Evolutionary conservation across 2,329 filamentous ascomycete genomes (phyloP).

Genomic region (Tolypocladium guangdongense): DNA sequence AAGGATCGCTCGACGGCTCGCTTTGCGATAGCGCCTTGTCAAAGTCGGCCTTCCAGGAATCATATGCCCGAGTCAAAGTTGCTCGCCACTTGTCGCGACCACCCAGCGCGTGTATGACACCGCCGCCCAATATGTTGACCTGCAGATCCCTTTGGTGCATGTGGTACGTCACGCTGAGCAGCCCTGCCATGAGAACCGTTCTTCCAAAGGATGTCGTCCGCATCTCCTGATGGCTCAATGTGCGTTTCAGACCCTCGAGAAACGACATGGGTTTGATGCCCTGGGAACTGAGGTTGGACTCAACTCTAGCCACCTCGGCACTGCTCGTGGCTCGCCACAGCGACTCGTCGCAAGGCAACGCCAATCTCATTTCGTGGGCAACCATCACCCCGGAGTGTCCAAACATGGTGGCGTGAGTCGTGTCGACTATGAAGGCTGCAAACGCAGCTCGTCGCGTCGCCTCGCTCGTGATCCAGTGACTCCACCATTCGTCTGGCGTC

Average conservation of each 20-base stretch:
- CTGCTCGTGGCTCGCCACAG: constrained; percentile 87
- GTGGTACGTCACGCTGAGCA: constrained; percentile 92
- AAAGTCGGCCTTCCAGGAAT: constrained; percentile 88
- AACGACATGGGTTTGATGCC: constrained; percentile 80
- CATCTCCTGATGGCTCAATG: constrained; percentile 74
- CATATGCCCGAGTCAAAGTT: constrained; percentile 76
- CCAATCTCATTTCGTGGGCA: constrained; percentile 85
- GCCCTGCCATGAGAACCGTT: constrained; percentile 84
- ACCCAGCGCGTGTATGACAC: constrained; percentile 68
- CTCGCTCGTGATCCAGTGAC: constrained; percentile 90
- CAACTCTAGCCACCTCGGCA: constrained; percentile 73
- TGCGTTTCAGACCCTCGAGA: constrained; percentile 81
- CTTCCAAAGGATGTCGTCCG: constrained; percentile 89
- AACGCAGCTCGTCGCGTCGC: constrained; percentile 84
- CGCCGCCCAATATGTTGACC: constrained; percentile 66
- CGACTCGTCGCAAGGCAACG: constrained; percentile 83
- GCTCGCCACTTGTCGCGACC: constrained; percentile 86
- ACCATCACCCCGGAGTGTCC: constrained; percentile 96
- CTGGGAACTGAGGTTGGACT: constrained; percentile 68
- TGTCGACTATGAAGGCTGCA: constrained; percentile 89
- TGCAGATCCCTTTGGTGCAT: constrained; percentile 95
- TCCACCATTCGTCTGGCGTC: constrained; percentile 85
- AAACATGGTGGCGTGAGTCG: constrained; percentile 95
- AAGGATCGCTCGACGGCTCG: constrained; percentile 41
- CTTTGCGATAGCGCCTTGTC: constrained; percentile 64